Evolutionary conservation across 208 protist species (phyloP).

Genomic region (Acanthamoeba culbertsoni): DNA sequence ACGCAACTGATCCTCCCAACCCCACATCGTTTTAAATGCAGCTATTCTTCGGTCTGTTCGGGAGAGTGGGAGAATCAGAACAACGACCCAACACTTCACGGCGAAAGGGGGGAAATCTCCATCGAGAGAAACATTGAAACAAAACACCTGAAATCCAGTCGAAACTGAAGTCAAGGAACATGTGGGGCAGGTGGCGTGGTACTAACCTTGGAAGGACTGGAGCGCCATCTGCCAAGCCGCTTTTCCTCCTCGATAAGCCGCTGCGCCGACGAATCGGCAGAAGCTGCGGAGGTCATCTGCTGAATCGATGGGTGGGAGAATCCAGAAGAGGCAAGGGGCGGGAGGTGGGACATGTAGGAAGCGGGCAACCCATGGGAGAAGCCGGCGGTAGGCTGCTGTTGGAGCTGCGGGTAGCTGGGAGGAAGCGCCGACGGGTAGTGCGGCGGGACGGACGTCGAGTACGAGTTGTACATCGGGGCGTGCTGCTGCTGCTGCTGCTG

Average conservation of each 20-base stretch:
- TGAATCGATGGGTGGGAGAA: not conserved
- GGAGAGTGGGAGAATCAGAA: too few species aligned
- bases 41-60: too few species aligned
- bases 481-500: not conserved
- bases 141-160: too few species aligned
- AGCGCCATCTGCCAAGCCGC: not conserved
- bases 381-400: not conserved
- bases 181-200: not conserved
- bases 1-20: too few species aligned
- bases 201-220: not conserved
- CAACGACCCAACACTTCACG: too few species aligned
- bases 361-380: not conserved
- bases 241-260: not conserved
- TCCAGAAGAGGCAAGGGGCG: not conserved
- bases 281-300: not conserved
- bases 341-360: not conserved
- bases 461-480: too few species aligned
- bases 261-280: not conserved
- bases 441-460: too few species aligned
- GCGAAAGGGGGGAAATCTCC: too few species aligned
- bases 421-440: not conserved
- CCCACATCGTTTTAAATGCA: too few species aligned
- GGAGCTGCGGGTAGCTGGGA: not conserved
- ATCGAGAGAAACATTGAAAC: too few species aligned
- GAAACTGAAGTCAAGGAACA: too few species aligned